A percentile compares a stretch with the other conserved stretches of the same genome.
phyloP scores from a whole-genome alignment of 2,329 filamentous ascomycete species.

The Ophiostoma tasmaniense region DNA sequence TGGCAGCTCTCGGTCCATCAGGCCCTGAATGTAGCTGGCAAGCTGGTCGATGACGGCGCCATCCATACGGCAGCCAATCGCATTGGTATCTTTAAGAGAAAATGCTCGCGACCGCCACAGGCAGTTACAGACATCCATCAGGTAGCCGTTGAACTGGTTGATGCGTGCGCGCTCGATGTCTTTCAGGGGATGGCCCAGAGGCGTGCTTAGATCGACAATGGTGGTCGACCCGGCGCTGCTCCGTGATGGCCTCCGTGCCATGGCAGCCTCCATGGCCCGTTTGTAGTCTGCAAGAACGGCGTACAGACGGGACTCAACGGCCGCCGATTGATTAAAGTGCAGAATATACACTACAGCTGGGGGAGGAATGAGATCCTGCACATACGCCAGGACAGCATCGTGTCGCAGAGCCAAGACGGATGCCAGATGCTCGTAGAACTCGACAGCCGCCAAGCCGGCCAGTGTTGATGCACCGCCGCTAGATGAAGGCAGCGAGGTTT shows the following conservation, averaged over 20 bases:
- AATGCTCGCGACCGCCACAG: constrained; percentile 71
- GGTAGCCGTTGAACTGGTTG: constrained; percentile 68
- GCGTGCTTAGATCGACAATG: background rate
- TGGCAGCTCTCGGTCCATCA: constrained; percentile 38
- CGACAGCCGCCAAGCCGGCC: constrained; percentile 48
- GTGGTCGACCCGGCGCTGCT: constrained; percentile 9
- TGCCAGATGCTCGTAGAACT: constrained; percentile 60
- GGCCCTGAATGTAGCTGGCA: constrained; percentile 37
- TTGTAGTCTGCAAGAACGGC: constrained; percentile 65
- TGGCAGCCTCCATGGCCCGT: constrained; percentile 59
- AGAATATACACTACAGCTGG: constrained; percentile 61
- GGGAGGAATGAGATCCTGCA: constrained; percentile 61
- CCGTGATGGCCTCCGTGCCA: constrained; percentile 27
- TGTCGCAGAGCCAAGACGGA: constrained; percentile 44
- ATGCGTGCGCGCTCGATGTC: constrained; percentile 53
- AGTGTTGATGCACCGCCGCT: constrained; percentile 14
- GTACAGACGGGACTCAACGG: constrained; percentile 59
- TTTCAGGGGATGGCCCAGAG: constrained; percentile 22
- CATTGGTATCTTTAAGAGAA: constrained; percentile 53
- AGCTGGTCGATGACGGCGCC: constrained; percentile 37
- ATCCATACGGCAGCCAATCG: constrained; percentile 46
- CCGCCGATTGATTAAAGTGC: constrained; percentile 55
- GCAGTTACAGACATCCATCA: constrained; percentile 82
- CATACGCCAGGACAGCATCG: constrained; percentile 38
- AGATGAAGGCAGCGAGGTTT: constrained; percentile 27